Evolutionary conservation across 371 early-diverging fungal species (phyloP).

Genomic region (Funneliformis caledonium): DNA sequence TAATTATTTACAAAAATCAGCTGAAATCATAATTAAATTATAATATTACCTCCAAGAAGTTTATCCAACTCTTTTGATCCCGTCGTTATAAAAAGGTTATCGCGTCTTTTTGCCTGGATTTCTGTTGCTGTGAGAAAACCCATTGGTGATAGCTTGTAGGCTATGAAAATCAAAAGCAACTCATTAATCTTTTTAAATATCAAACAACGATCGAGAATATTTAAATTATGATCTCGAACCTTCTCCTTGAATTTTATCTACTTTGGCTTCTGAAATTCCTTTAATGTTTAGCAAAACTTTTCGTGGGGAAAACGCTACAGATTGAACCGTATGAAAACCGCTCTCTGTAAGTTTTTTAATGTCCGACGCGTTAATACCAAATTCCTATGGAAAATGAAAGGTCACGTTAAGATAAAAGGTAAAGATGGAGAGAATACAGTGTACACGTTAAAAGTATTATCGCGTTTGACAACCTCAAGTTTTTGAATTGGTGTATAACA

Average conservation of each 20-base stretch:
- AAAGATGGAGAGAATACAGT: not conserved
- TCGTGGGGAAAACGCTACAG: slow-evolving; percentile 97
- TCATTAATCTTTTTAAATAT: not conserved
- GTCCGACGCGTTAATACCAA: slow-evolving; percentile 84
- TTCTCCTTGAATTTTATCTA: slow-evolving; percentile 96
- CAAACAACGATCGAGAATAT: not conserved
- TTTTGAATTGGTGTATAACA: not conserved
- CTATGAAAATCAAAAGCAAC: slow-evolving; percentile 51
- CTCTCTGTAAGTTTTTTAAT: slow-evolving; percentile 89
- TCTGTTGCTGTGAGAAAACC: slow-evolving; percentile 98
- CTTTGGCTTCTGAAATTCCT: slow-evolving; percentile 98
- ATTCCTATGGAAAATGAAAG: slow-evolving; percentile 56
- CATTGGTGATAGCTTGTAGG: slow-evolving; percentile 93
- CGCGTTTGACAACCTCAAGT: not conserved
- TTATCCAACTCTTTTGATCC: slow-evolving; percentile 97
- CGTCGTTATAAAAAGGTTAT: slow-evolving; percentile 90
- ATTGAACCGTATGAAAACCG: slow-evolving; percentile 95
- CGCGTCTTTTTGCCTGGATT: slow-evolving; percentile 86
- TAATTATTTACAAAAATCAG: not conserved
- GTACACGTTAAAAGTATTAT: not conserved
- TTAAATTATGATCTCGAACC: slow-evolving; percentile 54
- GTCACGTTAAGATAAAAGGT: not conserved
- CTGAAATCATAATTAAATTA: not conserved
- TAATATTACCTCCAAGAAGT: slow-evolving; percentile 80
- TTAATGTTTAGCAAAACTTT: slow-evolving; percentile 92